Evolutionary conservation across 2,329 filamentous ascomycete species (phyloP).

Genomic region (Ilyonectria destructans): DNA sequence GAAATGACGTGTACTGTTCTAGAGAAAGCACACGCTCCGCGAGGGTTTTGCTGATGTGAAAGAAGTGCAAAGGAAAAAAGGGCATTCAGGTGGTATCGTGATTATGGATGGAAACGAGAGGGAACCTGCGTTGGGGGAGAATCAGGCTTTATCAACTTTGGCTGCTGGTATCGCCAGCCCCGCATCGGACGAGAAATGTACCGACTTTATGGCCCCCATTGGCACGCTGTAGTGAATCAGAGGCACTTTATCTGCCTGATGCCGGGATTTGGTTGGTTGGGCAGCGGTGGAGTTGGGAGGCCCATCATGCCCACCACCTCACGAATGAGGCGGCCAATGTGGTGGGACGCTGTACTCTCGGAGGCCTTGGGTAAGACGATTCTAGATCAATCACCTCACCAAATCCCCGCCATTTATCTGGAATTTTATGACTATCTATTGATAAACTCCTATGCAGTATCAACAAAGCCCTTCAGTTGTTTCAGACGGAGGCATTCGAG

Average conservation of each 20-base stretch:
- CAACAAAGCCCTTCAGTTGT: too few relatives aligned
- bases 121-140: background rate
- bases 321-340: background rate
- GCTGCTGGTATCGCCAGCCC: background rate
- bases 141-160: constrained; percentile 1
- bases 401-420: too few relatives aligned
- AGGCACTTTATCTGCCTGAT: background rate
- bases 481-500: too few relatives aligned
- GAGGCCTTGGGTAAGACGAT: background rate
- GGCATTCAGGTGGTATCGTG: background rate
- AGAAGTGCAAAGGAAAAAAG: too few relatives aligned
- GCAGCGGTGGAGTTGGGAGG: background rate
- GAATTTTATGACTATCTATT: too few relatives aligned
- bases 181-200: constrained; percentile 14
- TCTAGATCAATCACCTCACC: too few relatives aligned
- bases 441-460: too few relatives aligned
- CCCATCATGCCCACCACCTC: background rate
- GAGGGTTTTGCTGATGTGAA: background rate
- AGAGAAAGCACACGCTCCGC: background rate
- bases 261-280: constrained; percentile 11
- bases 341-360: background rate
- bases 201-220: background rate
- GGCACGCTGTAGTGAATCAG: background rate
- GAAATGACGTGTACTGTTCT: too few relatives aligned
- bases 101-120: background rate